A percentile compares a stretch with the other conserved stretches of the same genome.
These are phyloP conservation scores for Cyclaneusma minus DNA, from an alignment of 2,329 filamentous ascomycete species.

Conservation along the genomic window DNA sequence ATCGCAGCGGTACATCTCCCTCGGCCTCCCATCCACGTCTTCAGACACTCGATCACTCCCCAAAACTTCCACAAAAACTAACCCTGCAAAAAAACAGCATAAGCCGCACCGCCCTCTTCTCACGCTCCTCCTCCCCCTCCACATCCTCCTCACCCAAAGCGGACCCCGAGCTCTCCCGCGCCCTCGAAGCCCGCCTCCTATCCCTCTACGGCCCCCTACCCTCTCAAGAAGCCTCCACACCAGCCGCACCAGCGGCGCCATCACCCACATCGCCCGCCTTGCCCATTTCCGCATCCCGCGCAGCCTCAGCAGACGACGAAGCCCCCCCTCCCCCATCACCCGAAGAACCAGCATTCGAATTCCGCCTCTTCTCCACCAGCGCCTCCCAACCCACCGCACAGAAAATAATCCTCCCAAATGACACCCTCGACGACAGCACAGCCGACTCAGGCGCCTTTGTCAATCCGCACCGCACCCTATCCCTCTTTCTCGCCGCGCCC, in stretches of 20 bases:
- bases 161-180: constrained; percentile 20
- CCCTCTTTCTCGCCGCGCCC: constrained; percentile 31
- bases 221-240: constrained; percentile 4
- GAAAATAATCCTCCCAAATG: constrained; percentile 35
- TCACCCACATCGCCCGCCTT: too few species aligned
- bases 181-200: constrained; percentile 8
- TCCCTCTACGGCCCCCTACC: constrained; percentile 10
- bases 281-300: constrained; percentile 13
- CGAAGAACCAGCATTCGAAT: constrained; percentile 31
- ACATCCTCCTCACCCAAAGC: constrained; percentile 12
- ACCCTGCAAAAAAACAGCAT: too few species aligned
- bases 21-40: too few species aligned
- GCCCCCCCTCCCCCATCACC: constrained; percentile 10
- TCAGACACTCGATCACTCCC: too few species aligned
- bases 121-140: constrained; percentile 9
- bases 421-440: constrained; percentile 22
- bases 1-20: too few species aligned
- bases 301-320: constrained; percentile 12
- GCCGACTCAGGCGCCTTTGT: constrained; percentile 26
- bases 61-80: too few species aligned
- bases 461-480: constrained; percentile 24
- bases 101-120: constrained; percentile 35
- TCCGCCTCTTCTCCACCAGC: constrained; percentile 35
- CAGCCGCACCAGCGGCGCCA: constrained; percentile 6
- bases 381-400: constrained; percentile 24